A percentile compares a stretch with the other conserved stretches of the same genome.
phyloP scores from a whole-genome alignment of 805 yeast species.

The Starmerella apicola region DNA sequence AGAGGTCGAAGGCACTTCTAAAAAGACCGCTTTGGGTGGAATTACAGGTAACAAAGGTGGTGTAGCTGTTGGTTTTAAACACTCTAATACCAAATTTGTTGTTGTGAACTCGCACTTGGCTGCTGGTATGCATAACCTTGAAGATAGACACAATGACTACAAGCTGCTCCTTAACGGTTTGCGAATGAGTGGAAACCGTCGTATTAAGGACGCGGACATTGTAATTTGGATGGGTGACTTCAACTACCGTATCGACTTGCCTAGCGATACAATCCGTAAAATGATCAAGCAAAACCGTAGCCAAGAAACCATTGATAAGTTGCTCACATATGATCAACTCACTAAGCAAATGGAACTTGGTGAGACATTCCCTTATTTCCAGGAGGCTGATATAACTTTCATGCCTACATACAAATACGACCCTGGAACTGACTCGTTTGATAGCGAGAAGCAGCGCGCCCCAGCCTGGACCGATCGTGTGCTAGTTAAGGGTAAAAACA shows the following conservation, averaged over 20 bases:
- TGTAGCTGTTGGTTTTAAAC: conserved; percentile 78
- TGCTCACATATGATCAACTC: conserved; percentile 69
- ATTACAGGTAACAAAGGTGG: conserved; percentile 97
- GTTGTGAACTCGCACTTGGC: conserved; percentile 86
- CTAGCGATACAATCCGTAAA: conserved; percentile 61
- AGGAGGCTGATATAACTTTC: conserved; percentile 65
- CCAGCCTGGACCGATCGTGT: conserved; percentile 97
- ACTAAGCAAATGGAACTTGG: conserved; percentile 58
- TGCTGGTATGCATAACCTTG: conserved; percentile 72
- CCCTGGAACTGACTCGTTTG: conserved; percentile 67
- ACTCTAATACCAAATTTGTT: conserved; percentile 68
- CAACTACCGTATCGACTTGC: conserved; percentile 62
- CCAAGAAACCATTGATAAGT: conserved; percentile 17
- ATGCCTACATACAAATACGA: conserved; percentile 90
- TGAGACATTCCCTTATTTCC: conserved; percentile 60
- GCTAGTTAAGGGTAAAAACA: conserved; percentile 44
- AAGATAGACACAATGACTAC: conserved; percentile 80
- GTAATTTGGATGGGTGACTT: conserved; percentile 93
- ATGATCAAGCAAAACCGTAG: conserved; percentile 32
- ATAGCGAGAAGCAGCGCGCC: conserved; percentile 81
- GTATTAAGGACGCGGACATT: conserved; percentile 70
- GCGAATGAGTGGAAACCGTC: conserved; percentile 62
- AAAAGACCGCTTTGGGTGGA: conserved; percentile 93
- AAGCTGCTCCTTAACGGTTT: conserved; percentile 63
- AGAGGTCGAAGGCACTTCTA: conserved; percentile 85